phyloP scores from a whole-genome alignment of 148 eudicot genomes.

The Cornus controversa region DNA sequence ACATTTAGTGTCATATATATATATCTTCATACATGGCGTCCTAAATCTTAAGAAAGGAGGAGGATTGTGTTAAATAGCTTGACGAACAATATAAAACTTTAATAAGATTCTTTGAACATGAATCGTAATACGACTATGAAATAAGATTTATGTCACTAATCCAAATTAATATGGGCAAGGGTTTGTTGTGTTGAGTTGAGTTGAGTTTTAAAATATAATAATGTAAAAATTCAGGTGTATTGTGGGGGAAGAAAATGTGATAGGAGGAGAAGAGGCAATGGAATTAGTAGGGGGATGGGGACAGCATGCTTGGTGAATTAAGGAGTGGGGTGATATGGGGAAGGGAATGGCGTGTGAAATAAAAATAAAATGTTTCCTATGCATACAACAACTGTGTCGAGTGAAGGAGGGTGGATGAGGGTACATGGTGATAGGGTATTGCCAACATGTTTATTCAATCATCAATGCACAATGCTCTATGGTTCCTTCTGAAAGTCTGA shows the following conservation, averaged over 20 bases:
- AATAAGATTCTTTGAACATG: too few relatives aligned
- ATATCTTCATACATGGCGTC: too few relatives aligned
- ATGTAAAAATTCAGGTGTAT: background rate
- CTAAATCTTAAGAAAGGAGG: too few relatives aligned
- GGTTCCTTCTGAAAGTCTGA: background rate
- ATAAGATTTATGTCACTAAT: too few relatives aligned
- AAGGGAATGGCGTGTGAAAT: constrained; percentile 35
- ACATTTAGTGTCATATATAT: too few relatives aligned
- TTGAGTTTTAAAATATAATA: background rate
- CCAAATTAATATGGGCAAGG: too few relatives aligned
- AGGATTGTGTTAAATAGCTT: too few relatives aligned
- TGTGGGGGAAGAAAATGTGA: background rate
- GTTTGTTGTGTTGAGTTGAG: too few relatives aligned
- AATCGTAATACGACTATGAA: too few relatives aligned
- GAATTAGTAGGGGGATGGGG: constrained; percentile 6
- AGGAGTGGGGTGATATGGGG: constrained; percentile 11
- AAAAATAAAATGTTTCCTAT: constrained; percentile 42
- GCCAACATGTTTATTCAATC: constrained; percentile 32
- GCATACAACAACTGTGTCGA: constrained; percentile 33
- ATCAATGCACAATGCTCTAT: constrained; percentile 13
- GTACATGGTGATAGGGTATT: constrained; percentile 17
- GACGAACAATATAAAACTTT: too few relatives aligned
- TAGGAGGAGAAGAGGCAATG: constrained; percentile 2
- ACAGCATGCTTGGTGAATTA: constrained; percentile 36
- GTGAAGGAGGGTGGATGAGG: constrained; percentile 19